These are phyloP conservation scores for Rhizopus stolonifer DNA, from an alignment of 371 early-diverging fungal species.

Conservation along the genomic window DNA sequence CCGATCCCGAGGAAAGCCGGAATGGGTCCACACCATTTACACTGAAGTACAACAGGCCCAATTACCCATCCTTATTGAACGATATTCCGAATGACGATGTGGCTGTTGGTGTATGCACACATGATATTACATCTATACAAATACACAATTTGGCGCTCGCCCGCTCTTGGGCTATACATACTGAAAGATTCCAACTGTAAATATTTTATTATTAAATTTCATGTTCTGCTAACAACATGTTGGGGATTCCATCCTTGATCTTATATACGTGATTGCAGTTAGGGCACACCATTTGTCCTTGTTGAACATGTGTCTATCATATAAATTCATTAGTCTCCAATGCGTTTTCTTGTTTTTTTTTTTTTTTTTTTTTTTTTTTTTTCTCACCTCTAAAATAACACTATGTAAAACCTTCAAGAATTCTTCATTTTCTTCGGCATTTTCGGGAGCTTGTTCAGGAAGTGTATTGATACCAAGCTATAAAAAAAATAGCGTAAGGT, in stretches of 20 bases:
- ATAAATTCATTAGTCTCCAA: background rate
- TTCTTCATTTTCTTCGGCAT: conserved; percentile 69
- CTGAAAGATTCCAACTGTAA: conserved; percentile 34
- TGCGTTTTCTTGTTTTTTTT: no score
- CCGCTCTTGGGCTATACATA: conserved; percentile 30
- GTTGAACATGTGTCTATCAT: conserved; percentile 75
- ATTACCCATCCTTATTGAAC: conserved; percentile 7
- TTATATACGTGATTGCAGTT: conserved; percentile 89
- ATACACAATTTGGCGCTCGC: conserved; percentile 17
- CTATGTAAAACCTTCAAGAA: conserved; percentile 76
- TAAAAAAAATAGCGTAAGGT: background rate
- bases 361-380: background rate
- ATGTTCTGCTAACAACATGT: conserved; percentile 94
- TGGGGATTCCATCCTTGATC: conserved; percentile 93
- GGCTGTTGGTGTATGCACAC: conserved; percentile 37
- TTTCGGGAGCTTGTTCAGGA: conserved; percentile 71
- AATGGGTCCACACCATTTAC: background rate
- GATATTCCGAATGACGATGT: conserved; percentile 4
- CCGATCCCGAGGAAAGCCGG: conserved; percentile 9
- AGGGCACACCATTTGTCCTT: conserved; percentile 90
- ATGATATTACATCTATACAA: conserved; percentile 26
- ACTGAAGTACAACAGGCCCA: conserved; percentile 5
- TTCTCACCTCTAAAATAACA: conserved; percentile 76
- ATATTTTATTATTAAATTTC: conserved; percentile 74
- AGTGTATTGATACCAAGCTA: conserved; percentile 67